Conservation (phyloP, 2,329 filamentous ascomycete species). For the Stagonosporopsis cucurbitacearum region DNA sequence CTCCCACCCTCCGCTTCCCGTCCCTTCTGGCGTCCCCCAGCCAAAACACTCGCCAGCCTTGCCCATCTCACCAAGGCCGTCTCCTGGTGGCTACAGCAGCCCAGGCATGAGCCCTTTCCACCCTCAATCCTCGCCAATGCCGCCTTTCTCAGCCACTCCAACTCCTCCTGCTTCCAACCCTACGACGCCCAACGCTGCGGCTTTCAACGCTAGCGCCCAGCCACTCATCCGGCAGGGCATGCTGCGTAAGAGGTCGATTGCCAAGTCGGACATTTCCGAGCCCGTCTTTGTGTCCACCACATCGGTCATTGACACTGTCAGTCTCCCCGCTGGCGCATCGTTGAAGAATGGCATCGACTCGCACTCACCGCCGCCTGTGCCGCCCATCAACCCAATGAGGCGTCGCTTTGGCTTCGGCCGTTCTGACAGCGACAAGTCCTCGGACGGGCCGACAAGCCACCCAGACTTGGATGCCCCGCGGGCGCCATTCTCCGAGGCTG, state of each 20-base stretch:
- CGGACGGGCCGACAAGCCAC: slow-evolving; percentile 49
- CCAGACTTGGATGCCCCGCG: slow-evolving; percentile 40
- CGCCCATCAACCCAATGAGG: slow-evolving; percentile 66
- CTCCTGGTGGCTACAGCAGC: slow-evolving; percentile 48
- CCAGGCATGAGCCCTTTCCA: slow-evolving; percentile 37
- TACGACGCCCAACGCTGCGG: slow-evolving; percentile 50
- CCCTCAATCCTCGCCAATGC: slow-evolving; percentile 53
- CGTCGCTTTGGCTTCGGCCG: slow-evolving; percentile 56
- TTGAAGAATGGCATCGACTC: slow-evolving; percentile 58
- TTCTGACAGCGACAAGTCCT: slow-evolving; percentile 42
- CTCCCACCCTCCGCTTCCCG: slow-evolving; percentile 35
- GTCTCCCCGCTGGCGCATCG: slow-evolving; percentile 62
- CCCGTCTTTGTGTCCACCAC: slow-evolving; percentile 62
- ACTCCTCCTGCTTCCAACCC: slow-evolving; percentile 61
- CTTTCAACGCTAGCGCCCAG: slow-evolving; percentile 43
- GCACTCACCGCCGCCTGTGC: slow-evolving; percentile 55
- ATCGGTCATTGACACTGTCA: slow-evolving; percentile 64
- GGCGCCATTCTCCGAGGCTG: slow-evolving; percentile 39
- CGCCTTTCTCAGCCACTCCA: slow-evolving; percentile 59
- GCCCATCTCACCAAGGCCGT: slow-evolving; percentile 47
- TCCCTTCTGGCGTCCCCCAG: slow-evolving; percentile 26
- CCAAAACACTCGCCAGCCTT: slow-evolving; percentile 34
- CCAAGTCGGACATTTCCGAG: slow-evolving; percentile 68
- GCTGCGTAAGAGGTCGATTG: slow-evolving; percentile 63
- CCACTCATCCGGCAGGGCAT: slow-evolving; percentile 35